Base-by-base conservation (phyloP, 306 rosid species). In the Morella rubra region DNA sequence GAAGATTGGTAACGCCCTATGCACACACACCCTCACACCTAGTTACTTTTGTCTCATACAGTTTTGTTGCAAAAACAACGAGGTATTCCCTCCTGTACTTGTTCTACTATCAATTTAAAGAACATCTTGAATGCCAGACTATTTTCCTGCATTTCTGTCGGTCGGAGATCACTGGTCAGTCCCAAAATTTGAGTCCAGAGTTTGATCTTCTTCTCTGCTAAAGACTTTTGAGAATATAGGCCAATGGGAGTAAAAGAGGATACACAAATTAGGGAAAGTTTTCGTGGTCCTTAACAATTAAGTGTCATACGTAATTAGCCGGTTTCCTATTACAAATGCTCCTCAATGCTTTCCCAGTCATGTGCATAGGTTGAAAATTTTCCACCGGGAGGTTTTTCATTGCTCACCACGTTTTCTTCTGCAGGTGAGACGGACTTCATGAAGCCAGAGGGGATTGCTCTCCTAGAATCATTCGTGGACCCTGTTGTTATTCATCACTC, bases 401-500 rank as follows among this genome's bases (percentile, higher is more conserved):
- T 53, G 59, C 22, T 53, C 6, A 18, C 9, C n/a, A 53, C 74
- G n/a, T 60, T 53, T 52, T 82, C 79, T 46, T 61, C 16, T 72
- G 73, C 54, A 88, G 89, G 91, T 24, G 91, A 88, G 41, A 73
- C 2, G 3, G 91, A 88, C 78, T 79, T 71, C 84, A 0, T 76
- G 80, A 85, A 79, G 76, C 53, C 59, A 72, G 91, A 84, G 58
- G 86, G 86, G 74, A 77, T 46, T 71, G 76, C 67, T 52, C 75
- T 88, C 27, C 44, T 79, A 70, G 83, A 81, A 41, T 78, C 80
- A 44, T 88, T 88, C 50, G 64, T 56, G 70, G 70, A 85, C 12
- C 91, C 91, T 61, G 69, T 54, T 76, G 89, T 85, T 18, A 81
- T 88, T 77, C 78, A 81, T 65, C 91, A 88, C 44, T 84, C 91